These are phyloP conservation scores for Ophiostoma novo-ulmi DNA, from an alignment of 2,329 filamentous ascomycete species.

Conservation along the genomic window DNA sequence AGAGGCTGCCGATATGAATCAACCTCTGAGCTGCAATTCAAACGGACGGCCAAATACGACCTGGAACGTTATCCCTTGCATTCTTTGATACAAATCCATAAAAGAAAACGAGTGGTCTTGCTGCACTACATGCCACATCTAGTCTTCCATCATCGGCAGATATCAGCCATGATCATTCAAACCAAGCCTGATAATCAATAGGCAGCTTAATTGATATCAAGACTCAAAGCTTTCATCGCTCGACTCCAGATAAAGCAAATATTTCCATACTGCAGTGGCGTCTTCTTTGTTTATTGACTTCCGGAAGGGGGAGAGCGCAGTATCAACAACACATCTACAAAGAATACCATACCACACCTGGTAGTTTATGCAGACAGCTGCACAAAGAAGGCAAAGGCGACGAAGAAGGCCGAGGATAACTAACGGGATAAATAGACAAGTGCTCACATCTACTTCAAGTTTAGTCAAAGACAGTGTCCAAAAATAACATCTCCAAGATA, in stretches of 20 bases:
- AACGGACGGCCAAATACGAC: too few species aligned
- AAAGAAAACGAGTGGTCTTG: background rate
- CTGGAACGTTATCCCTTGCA: background rate
- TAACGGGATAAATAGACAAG: background rate
- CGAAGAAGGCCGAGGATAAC: background rate
- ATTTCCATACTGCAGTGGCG: too few species aligned
- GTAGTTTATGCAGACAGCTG: background rate
- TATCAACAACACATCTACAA: background rate
- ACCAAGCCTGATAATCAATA: background rate
- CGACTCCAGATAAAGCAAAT: too few species aligned
- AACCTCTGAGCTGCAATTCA: too few species aligned
- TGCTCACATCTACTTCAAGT: background rate
- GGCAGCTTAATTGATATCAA: background rate
- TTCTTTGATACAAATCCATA: background rate
- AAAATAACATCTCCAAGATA: constrained; percentile 9
- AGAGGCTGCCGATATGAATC: too few species aligned
- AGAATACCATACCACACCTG: background rate
- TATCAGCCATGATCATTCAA: background rate
- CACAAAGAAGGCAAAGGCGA: background rate
- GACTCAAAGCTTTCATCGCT: too few species aligned
- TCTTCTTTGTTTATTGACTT: background rate
- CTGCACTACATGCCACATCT: background rate
- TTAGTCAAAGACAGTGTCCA: background rate
- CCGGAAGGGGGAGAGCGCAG: constrained; percentile 2
- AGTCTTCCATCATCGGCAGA: background rate